A percentile compares a stretch with the other conserved stretches of the same genome.
phyloP scores from a whole-genome alignment of 805 yeast genomes.

The Saccharomycopsis vini region DNA sequence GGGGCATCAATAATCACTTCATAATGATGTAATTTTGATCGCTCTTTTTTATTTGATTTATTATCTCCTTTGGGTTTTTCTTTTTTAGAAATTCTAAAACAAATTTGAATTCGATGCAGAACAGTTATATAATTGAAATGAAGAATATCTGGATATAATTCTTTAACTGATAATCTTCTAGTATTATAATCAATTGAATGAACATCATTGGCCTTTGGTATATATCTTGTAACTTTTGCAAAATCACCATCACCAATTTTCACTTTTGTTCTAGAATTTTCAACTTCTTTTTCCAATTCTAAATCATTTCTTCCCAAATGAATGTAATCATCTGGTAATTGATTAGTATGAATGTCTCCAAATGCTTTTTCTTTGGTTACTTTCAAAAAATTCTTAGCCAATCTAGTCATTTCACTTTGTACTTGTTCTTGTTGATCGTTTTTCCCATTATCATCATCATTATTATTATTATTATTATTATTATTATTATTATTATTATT shows the following conservation, averaged over 20 bases:
- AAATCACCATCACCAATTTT: conserved; percentile 9
- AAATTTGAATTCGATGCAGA: conserved; percentile 60
- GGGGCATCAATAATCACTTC: conserved; percentile 80
- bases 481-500: too few species aligned
- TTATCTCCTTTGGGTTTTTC: conserved; percentile 29
- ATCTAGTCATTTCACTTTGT: background rate
- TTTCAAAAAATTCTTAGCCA: background rate
- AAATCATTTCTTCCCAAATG: background rate
- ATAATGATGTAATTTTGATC: conserved; percentile 53
- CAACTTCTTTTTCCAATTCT: conserved; percentile 5
- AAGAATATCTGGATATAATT: conserved; percentile 51
- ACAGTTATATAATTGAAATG: conserved; percentile 55
- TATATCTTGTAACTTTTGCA: conserved; percentile 3
- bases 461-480: background rate
- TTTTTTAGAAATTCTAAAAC: conserved; percentile 57
- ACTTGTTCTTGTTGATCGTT: background rate
- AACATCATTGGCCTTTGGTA: conserved; percentile 1
- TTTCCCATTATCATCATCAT: background rate
- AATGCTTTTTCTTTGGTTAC: background rate
- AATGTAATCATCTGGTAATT: conserved; percentile 14
- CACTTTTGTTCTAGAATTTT: conserved; percentile 8
- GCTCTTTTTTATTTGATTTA: background rate
- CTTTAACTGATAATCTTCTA: conserved; percentile 11
- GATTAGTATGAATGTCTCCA: background rate
- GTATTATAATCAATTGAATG: conserved; percentile 6